phyloP scores from a whole-genome alignment of 1,284 basidiomycete genomes.

The Chalciporus sp. region DNA sequence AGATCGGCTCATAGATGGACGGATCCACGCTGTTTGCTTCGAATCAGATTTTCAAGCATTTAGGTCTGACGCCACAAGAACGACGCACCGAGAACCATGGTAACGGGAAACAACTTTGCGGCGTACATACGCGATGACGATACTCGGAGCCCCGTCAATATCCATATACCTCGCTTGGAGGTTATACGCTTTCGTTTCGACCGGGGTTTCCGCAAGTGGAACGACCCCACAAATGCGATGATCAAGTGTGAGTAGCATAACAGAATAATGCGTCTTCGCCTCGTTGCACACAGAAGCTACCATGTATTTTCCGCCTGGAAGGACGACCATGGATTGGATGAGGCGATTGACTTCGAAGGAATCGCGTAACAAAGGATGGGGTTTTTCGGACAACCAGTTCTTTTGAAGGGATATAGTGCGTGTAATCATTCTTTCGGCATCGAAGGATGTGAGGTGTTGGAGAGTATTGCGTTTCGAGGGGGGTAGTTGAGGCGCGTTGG shows the following conservation, averaged over 20 bases:
- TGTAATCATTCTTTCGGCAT: constrained; percentile 63
- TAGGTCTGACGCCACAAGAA: not conserved
- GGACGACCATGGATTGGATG: constrained; percentile 58
- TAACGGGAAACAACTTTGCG: constrained; percentile 36
- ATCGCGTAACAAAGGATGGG: constrained; percentile 39
- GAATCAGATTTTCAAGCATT: not conserved
- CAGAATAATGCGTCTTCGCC: constrained; percentile 44
- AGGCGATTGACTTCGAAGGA: constrained; percentile 44
- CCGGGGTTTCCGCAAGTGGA: constrained; percentile 53
- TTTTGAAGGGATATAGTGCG: constrained; percentile 62
- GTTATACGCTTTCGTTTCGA: constrained; percentile 55
- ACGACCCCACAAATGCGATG: constrained; percentile 48
- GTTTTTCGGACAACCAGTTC: constrained; percentile 51
- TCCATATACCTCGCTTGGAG: constrained; percentile 66
- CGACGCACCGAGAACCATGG: constrained; percentile 34
- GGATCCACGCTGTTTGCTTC: constrained; percentile 42
- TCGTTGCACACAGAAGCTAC: constrained; percentile 58
- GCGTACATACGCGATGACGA: constrained; percentile 57
- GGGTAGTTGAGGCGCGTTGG: constrained; percentile 64
- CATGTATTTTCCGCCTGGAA: constrained; percentile 73
- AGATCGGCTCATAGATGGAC: constrained; percentile 41
- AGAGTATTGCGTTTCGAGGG: constrained; percentile 55
- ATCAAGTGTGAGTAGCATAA: constrained; percentile 62
- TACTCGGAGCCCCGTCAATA: constrained; percentile 47
- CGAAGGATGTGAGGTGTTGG: constrained; percentile 48